These are phyloP conservation scores for Botrytis deweyae DNA, from an alignment of 2,329 filamentous ascomycete species.

Conservation along the genomic window DNA sequence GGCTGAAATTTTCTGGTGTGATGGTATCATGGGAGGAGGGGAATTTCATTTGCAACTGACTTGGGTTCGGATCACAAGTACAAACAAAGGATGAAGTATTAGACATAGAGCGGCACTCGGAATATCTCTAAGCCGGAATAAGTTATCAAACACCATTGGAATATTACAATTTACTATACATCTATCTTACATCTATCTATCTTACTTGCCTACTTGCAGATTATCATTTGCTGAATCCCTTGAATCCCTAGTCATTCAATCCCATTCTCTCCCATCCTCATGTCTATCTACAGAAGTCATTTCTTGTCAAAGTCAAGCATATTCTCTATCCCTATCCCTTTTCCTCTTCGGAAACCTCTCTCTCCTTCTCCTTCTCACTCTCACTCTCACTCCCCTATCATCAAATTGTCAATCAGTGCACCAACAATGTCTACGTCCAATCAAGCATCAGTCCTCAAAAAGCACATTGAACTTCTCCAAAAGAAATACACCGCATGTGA, in stretches of 20 bases:
- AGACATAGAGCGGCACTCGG: not conserved
- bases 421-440: slow-evolving; percentile 11
- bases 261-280: not conserved
- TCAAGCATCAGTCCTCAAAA: not conserved
- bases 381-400: not conserved
- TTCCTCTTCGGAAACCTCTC: not conserved
- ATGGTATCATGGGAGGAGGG: not conserved
- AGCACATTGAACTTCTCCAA: slow-evolving; percentile 29
- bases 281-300: not conserved
- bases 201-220: not conserved
- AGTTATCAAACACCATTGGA: not conserved
- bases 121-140: not conserved
- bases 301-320: not conserved
- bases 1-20: not conserved
- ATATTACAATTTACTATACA: not conserved
- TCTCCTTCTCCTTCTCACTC: not conserved
- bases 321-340: not conserved
- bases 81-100: too few relatives aligned
- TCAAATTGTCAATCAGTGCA: not conserved
- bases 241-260: not conserved
- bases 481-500: slow-evolving; percentile 50
- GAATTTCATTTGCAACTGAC: slow-evolving; percentile 4
- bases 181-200: too few relatives aligned
- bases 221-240: not conserved
- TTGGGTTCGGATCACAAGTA: not conserved